Base-by-base conservation (phyloP, 768 basidiomycete species). In the Russula virescens region DNA sequence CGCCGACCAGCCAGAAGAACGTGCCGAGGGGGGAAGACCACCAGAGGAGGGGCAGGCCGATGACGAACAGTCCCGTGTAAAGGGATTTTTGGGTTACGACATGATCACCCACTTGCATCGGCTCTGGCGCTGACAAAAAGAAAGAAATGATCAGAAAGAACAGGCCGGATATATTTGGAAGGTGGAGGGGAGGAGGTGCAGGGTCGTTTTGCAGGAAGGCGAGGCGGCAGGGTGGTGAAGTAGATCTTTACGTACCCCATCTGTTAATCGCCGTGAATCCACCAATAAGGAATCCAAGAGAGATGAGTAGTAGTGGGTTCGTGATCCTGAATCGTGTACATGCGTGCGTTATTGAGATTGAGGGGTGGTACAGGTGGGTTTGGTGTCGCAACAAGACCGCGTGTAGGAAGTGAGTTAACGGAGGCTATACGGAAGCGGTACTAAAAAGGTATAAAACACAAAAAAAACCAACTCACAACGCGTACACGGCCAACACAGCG, bases 1-100 rank as follows among this genome's bases (percentile, higher is more conserved):
- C 88, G 21, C 94, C 94, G 63, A 96, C 86, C 68, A 98, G 81
- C 92, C 93, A 96, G 82, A 98, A 97, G 76, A 98, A 84, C 26
- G 91, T 89, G 77, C 79, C 74, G 69, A 92, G 77, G 6, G 91
- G 89, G 31, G 86, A 86, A 7, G 89, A 76, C 71, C 82, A 75
- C 84, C 86, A 92, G 62, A 98, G 83, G 54, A 98, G 79, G 2
- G 94, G 94, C 55, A 97, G 79, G 51, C 95, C 95, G 70, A 97
- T 88, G 66, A 94, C 86, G 76, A 98, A 95, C 31, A 98, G 87
- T 46, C 75, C 85, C 45, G 81, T 88, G 78, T 97, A 98, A 52
- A 96, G 83, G 64, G 86, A 83, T 73, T 93, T 92, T 73, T 95
- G 96, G 10, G 94, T 95, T 67, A 98, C 78, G 60, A 86, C 81